These are phyloP conservation scores for Solanum infundibuliforme DNA, from an alignment of 257 asterid genomes.

Conservation along the genomic window DNA sequence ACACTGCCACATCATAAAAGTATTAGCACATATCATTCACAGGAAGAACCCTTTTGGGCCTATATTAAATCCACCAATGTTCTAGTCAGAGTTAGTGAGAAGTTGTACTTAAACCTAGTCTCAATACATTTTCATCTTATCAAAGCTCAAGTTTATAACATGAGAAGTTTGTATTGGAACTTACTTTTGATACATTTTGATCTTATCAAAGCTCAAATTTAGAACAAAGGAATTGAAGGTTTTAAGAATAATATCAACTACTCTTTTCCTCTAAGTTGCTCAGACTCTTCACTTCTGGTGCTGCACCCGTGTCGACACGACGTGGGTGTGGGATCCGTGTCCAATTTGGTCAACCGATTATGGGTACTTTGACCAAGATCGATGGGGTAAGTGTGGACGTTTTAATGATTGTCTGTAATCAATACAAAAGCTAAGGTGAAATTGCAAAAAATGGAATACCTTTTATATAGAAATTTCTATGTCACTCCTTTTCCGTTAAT, in stretches of 20 bases:
- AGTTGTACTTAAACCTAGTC: background rate
- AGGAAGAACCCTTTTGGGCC: background rate
- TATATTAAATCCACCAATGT: background rate
- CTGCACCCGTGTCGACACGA: no score
- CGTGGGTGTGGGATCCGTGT: no score
- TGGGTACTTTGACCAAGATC: no score
- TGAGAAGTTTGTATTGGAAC: background rate
- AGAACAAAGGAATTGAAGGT: background rate
- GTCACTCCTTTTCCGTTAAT: no score
- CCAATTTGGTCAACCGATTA: no score
- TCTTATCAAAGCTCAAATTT: background rate
- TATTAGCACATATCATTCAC: background rate
- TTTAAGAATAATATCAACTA: background rate
- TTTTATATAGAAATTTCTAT: no score
- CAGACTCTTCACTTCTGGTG: no score
- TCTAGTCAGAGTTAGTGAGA: background rate
- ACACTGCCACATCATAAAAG: conserved; percentile 53
- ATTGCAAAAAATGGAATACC: no score
- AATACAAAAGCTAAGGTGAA: no score
- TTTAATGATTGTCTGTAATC: no score
- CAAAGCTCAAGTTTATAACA: background rate
- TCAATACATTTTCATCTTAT: background rate
- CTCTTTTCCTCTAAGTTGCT: background rate
- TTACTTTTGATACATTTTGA: background rate
- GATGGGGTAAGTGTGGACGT: no score